These are phyloP conservation scores for Gaeumannomyces sp. DNA, from an alignment of 2,329 filamentous ascomycete species.

Conservation along the genomic window DNA sequence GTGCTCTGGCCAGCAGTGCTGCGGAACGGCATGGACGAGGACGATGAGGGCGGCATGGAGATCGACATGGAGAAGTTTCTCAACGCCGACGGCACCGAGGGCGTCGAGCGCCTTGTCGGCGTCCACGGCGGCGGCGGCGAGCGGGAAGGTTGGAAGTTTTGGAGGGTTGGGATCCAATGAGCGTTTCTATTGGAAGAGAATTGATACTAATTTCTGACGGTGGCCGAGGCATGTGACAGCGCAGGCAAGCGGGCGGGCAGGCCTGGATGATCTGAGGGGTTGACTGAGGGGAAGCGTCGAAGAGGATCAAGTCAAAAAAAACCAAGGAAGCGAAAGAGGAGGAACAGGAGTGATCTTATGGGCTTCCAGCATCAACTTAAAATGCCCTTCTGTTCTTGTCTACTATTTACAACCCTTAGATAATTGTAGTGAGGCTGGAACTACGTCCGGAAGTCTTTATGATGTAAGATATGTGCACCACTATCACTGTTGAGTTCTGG, in stretches of 20 bases:
- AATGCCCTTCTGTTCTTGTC: background rate
- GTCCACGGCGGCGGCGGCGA: conserved; percentile 63
- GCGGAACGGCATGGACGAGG: conserved; percentile 74
- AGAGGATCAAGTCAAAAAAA: no score
- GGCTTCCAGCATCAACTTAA: background rate
- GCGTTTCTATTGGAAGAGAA: background rate
- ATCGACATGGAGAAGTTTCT: conserved; percentile 84
- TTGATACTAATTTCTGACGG: background rate
- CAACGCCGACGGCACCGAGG: conserved; percentile 74
- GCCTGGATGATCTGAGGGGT: no score
- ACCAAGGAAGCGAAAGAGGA: background rate
- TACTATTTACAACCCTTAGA: background rate
- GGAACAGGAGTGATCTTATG: background rate
- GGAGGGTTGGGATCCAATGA: conserved; percentile 52
- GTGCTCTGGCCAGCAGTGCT: conserved; percentile 90
- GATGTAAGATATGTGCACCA: background rate
- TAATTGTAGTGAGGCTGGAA: background rate
- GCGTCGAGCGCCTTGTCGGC: conserved; percentile 81
- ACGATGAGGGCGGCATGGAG: conserved; percentile 76
- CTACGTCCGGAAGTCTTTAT: background rate
- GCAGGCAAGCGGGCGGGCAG: background rate
- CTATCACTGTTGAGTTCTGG: background rate
- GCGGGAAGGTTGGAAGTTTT: conserved; percentile 81
- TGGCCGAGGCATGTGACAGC: background rate
- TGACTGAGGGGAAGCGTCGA: no score